Evolutionary conservation across 2,329 filamentous ascomycete genomes (phyloP), one percentile per base, ranked within the genome.

Genomic region (Xylariaceae sp.): DNA sequence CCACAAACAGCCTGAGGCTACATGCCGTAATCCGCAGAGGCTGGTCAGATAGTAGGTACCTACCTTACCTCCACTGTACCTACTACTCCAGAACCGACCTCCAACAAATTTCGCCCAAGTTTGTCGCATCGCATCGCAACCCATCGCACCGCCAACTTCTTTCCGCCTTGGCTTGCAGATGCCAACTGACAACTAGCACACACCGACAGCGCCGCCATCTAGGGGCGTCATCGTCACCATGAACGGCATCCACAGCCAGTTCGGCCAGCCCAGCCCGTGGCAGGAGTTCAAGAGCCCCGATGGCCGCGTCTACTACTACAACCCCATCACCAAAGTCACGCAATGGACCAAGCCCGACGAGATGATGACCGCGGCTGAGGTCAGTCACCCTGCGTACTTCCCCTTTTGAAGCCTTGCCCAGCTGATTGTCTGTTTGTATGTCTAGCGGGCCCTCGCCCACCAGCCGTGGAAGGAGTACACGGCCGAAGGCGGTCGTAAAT

Each of bases 321-420:
- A 99, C 67, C 73, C 83, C 11, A 72, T 82, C 53, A 96, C 90
- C 14, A 95, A 95, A 66, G 82, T 80, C 55, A 97, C 94, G 31
- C 87, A 91, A 80, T 99, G 94, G 94, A 86, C 84, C 38, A 97
- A 96, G 73, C 95, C 94, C 4, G 81, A 87, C 64, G 94, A 95
- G 41, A 75, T 95, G 70, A 91, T 95, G 87, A 86, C 81, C 18
- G 80, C 83, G 6, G 82, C 85, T 45, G 90, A 96, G 82, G 90
- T 91, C 71, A 56, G 71, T 27, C 58, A 36, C 18, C 35, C 39
- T 14, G 15, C 2, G 35, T 2, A 19, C 18, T n/a, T 11, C 32
- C 39, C 45, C 44, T 46, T 49, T 61, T 44, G 11, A 32, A 18
- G 43, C 54, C 33, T 32, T 51, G 40, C 33, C 31, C n/a, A 62